phyloP scores from a whole-genome alignment of 2,329 filamentous ascomycete genomes.

The Apiospora saccharicola region DNA sequence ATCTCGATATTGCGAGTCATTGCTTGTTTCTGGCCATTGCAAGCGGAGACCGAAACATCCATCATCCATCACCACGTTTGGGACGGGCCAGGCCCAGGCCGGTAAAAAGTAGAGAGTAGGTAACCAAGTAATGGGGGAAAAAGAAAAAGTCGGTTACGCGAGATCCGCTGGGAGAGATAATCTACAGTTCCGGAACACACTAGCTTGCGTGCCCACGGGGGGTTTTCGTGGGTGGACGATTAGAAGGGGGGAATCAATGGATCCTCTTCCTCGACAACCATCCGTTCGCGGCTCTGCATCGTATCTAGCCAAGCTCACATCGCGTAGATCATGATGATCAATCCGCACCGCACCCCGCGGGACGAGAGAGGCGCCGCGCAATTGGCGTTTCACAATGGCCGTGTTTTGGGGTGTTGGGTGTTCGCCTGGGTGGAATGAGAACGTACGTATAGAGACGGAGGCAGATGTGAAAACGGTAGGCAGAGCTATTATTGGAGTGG shows the following conservation, averaged over 20 bases:
- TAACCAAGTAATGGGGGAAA: too few relatives aligned
- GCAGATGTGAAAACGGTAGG: not conserved
- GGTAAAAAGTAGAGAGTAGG: not conserved
- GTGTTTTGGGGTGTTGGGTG: not conserved
- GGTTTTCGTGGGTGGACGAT: not conserved
- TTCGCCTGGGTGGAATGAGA: not conserved
- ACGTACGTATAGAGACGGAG: not conserved
- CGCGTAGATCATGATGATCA: not conserved
- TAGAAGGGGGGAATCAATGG: not conserved
- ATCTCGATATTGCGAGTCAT: not conserved
- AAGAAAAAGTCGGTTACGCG: not conserved
- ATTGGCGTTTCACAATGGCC: not conserved
- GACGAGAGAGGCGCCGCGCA: slow-evolving; percentile 1
- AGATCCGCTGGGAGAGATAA: not conserved
- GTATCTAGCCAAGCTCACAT: not conserved
- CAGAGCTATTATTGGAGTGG: not conserved
- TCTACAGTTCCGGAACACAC: not conserved
- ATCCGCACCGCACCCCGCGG: not conserved
- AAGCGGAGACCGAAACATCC: not conserved
- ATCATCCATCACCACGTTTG: not conserved
- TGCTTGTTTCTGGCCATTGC: not conserved
- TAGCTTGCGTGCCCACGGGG: not conserved
- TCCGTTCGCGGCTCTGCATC: not conserved
- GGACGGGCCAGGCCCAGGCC: not conserved
- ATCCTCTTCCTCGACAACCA: not conserved